Conservation (phyloP, 169 alveolate genomes). For the Toxoplasma gondii region DNA sequence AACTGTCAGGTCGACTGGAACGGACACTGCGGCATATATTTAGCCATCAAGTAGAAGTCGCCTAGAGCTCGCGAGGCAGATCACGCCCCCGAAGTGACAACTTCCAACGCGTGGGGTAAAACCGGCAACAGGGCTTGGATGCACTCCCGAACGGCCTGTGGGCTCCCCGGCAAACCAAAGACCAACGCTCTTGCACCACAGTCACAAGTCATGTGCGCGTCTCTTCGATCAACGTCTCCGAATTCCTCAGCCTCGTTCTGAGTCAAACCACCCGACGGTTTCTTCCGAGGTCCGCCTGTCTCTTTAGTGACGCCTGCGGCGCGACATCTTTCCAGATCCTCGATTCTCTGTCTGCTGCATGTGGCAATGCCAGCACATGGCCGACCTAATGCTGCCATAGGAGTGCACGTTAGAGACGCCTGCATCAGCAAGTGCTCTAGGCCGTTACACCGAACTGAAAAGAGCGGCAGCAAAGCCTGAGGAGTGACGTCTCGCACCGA, state of each 20-base stretch:
- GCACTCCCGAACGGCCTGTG: constrained; percentile 20
- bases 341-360: not conserved
- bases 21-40: too few species aligned
- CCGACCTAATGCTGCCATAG: constrained; percentile 20
- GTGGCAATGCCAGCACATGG: not conserved
- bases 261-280: too few species aligned
- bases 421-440: constrained; percentile 12
- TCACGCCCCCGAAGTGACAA: not conserved
- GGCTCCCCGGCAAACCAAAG: constrained; percentile 9
- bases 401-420: constrained; percentile 6
- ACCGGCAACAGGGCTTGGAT: constrained; percentile 14
- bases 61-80: not conserved
- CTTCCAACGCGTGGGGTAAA: constrained; percentile 4
- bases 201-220: not conserved
- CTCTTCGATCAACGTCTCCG: not conserved
- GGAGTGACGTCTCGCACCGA: constrained; percentile 15
- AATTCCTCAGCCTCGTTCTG: too few species aligned
- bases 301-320: too few species aligned
- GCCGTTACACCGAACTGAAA: constrained; percentile 27
- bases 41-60: too few species aligned
- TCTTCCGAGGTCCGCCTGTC: too few species aligned
- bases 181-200: constrained; percentile 18
- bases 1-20: too few species aligned
- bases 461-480: constrained; percentile 27
- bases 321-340: too few species aligned